Percentiles rank a stretch among this genome's conserved stretches.
These are phyloP conservation scores for Periconia macrospinosa DNA, from an alignment of 2,329 filamentous ascomycete genomes.

Conservation along the genomic window DNA sequence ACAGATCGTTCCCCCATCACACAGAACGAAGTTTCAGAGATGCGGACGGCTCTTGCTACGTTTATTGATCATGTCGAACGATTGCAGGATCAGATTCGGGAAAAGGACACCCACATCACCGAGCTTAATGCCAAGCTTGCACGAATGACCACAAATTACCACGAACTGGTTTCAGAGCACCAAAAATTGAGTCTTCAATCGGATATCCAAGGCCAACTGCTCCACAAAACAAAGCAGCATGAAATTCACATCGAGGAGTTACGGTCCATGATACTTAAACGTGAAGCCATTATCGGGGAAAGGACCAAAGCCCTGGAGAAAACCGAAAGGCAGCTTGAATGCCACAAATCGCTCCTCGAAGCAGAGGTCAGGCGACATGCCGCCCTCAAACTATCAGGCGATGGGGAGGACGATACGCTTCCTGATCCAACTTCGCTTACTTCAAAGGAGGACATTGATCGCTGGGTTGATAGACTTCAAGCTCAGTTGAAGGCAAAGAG, in stretches of 20 bases:
- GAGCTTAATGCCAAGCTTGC: slow-evolving; percentile 26
- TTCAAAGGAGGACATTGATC: slow-evolving; percentile 37
- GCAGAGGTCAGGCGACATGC: slow-evolving; percentile 45
- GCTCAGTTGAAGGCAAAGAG: slow-evolving; percentile 33
- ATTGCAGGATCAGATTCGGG: slow-evolving; percentile 35
- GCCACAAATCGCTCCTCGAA: slow-evolving; percentile 44
- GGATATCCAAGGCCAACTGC: slow-evolving; percentile 31
- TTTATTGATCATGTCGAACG: slow-evolving; percentile 34
- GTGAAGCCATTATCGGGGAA: slow-evolving; percentile 34
- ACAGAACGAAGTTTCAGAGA: slow-evolving; percentile 11
- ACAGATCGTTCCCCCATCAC: slow-evolving; percentile 22
- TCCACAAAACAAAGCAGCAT: slow-evolving; percentile 26
- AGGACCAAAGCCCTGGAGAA: slow-evolving; percentile 31
- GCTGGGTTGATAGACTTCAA: slow-evolving; percentile 37
- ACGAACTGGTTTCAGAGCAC: slow-evolving; percentile 23
- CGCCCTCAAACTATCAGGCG: slow-evolving; percentile 15
- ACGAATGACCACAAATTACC: slow-evolving; percentile 18
- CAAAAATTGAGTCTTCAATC: slow-evolving; percentile 25
- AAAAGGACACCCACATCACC: slow-evolving; percentile 28
- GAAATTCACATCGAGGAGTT: slow-evolving; percentile 35
- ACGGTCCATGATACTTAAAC: slow-evolving; percentile 29
- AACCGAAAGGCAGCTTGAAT: slow-evolving; percentile 42
- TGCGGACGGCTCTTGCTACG: slow-evolving; percentile 25
- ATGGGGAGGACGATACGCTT: slow-evolving; percentile 24
- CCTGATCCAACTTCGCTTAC: slow-evolving; percentile 32